A percentile compares a stretch with the other conserved stretches of the same genome.
These are phyloP conservation scores for Achaetomiella virescens DNA, from an alignment of 495 filamentous ascomycete species.

Conservation along the genomic window DNA sequence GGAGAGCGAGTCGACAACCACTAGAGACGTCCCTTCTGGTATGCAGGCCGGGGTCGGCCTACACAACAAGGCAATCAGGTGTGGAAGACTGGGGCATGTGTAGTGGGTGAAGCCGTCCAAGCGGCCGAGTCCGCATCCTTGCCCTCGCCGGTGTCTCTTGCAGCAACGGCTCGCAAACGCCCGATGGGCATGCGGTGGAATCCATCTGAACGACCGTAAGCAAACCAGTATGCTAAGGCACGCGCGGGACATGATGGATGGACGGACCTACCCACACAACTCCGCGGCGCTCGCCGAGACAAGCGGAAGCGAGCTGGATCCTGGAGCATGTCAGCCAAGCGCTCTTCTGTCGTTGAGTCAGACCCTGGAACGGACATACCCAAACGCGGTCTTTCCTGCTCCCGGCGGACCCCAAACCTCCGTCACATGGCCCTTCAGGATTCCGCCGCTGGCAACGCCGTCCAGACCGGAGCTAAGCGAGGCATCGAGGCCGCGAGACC, in stretches of 20 bases:
- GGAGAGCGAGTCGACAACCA: constrained; percentile 75
- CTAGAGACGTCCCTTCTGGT: constrained; percentile 50
- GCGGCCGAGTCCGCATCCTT: constrained; percentile 1
- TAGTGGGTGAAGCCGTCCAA: constrained; percentile 26
- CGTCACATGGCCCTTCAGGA: constrained; percentile 71
- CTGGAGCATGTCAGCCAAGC: constrained; percentile 34
- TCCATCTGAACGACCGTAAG: constrained; percentile 26
- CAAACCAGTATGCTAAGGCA: not conserved
- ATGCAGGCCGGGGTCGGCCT: constrained; percentile 56
- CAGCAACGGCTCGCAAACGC: constrained; percentile 20
- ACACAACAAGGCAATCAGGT: constrained; percentile 66
- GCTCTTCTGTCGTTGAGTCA: not conserved
- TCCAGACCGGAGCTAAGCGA: constrained; percentile 21
- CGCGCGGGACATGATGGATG: constrained; percentile 5
- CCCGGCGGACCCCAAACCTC: constrained; percentile 90
- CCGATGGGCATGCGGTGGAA: constrained; percentile 28
- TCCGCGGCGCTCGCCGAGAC: constrained; percentile 52
- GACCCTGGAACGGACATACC: constrained; percentile 40
- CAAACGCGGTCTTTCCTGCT: constrained; percentile 77
- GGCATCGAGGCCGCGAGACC: constrained; percentile 58
- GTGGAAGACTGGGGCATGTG: constrained; percentile 55
- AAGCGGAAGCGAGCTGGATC: constrained; percentile 60
- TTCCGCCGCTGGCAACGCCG: constrained; percentile 38
- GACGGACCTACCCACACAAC: constrained; percentile 85
- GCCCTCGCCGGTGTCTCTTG: not conserved